These are phyloP conservation scores for Xylariales sp. DNA, from an alignment of 2,329 filamentous ascomycete genomes.

Conservation along the genomic window DNA sequence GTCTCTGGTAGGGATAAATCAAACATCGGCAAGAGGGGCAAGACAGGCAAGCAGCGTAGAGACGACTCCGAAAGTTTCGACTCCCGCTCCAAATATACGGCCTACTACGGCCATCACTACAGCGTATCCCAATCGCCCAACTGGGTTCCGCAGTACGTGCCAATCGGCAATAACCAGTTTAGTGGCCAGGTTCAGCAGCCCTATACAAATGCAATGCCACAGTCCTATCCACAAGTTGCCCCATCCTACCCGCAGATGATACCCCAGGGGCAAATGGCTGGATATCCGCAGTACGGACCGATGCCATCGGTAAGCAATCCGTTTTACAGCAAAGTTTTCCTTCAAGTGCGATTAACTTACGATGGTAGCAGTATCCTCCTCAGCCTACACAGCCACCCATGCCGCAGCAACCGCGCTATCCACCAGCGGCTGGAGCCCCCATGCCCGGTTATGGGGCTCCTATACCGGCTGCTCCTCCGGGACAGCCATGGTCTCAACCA, in stretches of 20 bases:
- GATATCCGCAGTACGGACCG: constrained; percentile 41
- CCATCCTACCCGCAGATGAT: constrained; percentile 40
- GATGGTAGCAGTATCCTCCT: constrained; percentile 21
- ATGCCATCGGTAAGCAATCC: constrained; percentile 39
- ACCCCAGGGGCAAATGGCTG: constrained; percentile 22
- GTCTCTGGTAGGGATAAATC: constrained; percentile 75
- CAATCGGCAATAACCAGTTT: constrained; percentile 38
- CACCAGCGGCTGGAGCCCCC: constrained; percentile 28
- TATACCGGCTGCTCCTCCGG: constrained; percentile 26
- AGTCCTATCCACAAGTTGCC: constrained; percentile 39
- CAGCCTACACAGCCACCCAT: constrained; percentile 29
- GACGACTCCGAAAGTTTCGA: constrained; percentile 64
- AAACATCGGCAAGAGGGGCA: constrained; percentile 65
- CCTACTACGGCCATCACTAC: constrained; percentile 54
- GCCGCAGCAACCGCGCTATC: constrained; percentile 26
- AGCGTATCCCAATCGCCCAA: constrained; percentile 16
- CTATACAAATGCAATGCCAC: constrained; percentile 41
- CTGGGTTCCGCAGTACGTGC: constrained; percentile 55
- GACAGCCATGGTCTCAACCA: constrained; percentile 25
- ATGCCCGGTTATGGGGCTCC: constrained; percentile 29
- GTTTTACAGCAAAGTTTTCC: too few species aligned
- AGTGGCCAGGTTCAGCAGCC: constrained; percentile 39
- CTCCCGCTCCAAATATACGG: constrained; percentile 64
- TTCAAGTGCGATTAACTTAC: too few species aligned
- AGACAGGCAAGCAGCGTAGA: constrained; percentile 58